Evolutionary conservation across 345 rosid genomes (phyloP).

Genomic region (Draba incana): DNA sequence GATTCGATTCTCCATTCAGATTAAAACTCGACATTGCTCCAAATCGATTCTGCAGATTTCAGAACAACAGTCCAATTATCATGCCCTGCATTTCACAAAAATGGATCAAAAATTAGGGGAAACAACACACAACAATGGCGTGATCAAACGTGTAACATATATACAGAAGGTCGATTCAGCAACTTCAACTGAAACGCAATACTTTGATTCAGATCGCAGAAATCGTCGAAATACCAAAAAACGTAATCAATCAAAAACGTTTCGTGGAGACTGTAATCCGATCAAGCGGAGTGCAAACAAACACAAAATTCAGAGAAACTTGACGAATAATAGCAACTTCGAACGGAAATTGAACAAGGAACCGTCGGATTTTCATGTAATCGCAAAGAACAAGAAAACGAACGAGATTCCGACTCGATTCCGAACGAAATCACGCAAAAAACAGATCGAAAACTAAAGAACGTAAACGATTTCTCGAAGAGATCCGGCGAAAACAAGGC

Average conservation of each 20-base stretch:
- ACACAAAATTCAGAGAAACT: not conserved
- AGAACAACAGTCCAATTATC: conserved; percentile 28
- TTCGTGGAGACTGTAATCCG: not conserved
- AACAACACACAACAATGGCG: conserved; percentile 21
- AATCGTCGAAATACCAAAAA: conserved; percentile 4
- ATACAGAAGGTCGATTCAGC: not conserved
- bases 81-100: conserved; percentile 28
- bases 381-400: conserved; percentile 16
- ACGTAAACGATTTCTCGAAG: conserved; percentile 1
- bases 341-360: not conserved
- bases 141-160: conserved; percentile 24
- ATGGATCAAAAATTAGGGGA: conserved; percentile 23
- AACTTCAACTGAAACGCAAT: conserved; percentile 7
- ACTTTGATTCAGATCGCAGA: not conserved
- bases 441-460: conserved; percentile 25
- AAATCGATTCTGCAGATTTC: conserved; percentile 5
- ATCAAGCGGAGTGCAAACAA: conserved; percentile 10
- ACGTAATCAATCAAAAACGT: not conserved
- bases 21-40: conserved; percentile 47
- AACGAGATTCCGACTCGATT: conserved; percentile 16
- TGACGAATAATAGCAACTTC: not conserved
- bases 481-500: no score
- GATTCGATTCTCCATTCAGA: conserved; percentile 42
- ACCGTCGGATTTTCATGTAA: conserved; percentile 6
- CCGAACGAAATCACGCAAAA: not conserved